phyloP scores from a whole-genome alignment of 2,329 filamentous ascomycete genomes.

The Sodiomyces alkalinus region DNA sequence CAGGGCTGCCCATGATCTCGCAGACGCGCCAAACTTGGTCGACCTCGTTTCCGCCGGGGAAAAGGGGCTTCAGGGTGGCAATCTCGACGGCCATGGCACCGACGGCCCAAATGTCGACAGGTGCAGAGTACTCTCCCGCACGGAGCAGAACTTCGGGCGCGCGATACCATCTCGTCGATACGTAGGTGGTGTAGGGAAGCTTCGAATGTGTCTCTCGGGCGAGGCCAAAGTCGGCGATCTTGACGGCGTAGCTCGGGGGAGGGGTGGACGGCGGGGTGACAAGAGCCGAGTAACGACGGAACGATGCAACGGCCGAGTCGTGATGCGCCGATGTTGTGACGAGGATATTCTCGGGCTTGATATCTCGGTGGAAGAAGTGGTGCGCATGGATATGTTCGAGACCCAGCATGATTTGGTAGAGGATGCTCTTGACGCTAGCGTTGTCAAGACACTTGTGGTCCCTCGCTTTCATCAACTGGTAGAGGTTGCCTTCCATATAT shows the following conservation, averaged over 20 bases:
- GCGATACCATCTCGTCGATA: conserved; percentile 95
- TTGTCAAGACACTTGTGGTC: conserved; percentile 91
- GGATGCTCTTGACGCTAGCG: conserved; percentile 87
- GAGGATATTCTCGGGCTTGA: conserved; percentile 97
- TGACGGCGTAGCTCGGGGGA: conserved; percentile 85
- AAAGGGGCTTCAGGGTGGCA: conserved; percentile 88
- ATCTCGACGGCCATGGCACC: conserved; percentile 98
- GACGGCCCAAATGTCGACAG: conserved; percentile 96
- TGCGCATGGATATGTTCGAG: conserved; percentile 96
- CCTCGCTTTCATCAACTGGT: conserved; percentile 96
- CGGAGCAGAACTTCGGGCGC: conserved; percentile 88
- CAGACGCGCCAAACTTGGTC: conserved; percentile 98
- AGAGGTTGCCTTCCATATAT: conserved; percentile 98
- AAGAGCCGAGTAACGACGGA: conserved; percentile 82
- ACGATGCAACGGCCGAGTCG: conserved; percentile 61
- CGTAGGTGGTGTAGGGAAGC: conserved; percentile 92
- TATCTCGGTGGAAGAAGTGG: conserved; percentile 96
- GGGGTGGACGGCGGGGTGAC: conserved; percentile 93
- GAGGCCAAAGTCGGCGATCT: conserved; percentile 95
- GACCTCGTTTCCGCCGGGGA: conserved; percentile 95
- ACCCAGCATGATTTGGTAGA: conserved; percentile 92
- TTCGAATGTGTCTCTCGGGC: conserved; percentile 97
- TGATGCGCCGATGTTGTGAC: conserved; percentile 80
- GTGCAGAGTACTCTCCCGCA: conserved; percentile 91
- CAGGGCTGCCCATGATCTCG: conserved; percentile 98